phyloP scores from a whole-genome alignment of 1,284 basidiomycete genomes.

The Ceratobasidium sp. region DNA sequence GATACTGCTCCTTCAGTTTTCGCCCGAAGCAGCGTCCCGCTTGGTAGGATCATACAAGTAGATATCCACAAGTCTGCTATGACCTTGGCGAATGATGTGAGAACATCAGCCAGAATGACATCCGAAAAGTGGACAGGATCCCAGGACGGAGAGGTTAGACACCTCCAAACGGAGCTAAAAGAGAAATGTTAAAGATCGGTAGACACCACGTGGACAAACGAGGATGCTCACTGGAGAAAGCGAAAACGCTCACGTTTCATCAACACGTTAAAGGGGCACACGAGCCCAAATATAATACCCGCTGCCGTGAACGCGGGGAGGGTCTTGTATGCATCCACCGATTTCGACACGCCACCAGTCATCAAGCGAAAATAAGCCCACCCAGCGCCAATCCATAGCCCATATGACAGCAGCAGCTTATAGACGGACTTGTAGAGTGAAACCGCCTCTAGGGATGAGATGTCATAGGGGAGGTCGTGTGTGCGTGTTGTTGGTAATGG shows the following conservation, averaged over 20 bases:
- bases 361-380: conserved; percentile 74
- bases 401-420: conserved; percentile 70
- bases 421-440: conserved; percentile 73
- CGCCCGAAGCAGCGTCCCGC: conserved; percentile 72
- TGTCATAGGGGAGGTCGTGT: conserved; percentile 41
- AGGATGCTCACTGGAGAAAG: conserved; percentile 72
- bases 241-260: conserved; percentile 76
- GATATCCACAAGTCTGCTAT: conserved; percentile 95
- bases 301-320: conserved; percentile 76
- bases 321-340: conserved; percentile 79
- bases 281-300: conserved; percentile 65
- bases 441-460: conserved; percentile 53
- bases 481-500: conserved; percentile 28
- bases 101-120: conserved; percentile 93
- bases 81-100: conserved; percentile 97
- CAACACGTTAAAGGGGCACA: conserved; percentile 74
- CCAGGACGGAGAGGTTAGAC: conserved; percentile 71
- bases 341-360: conserved; percentile 65
- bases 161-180: conserved; percentile 73
- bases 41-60: conserved; percentile 79
- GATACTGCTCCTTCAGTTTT: conserved; percentile 71
- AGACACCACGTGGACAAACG: conserved; percentile 5
- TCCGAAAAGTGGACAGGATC: conserved; percentile 87
- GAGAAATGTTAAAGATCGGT: conserved; percentile 19
- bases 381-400: conserved; percentile 66